These are phyloP conservation scores for Trichosporon sp. DNA, from an alignment of 1,284 basidiomycete genomes.

Conservation along the genomic window DNA sequence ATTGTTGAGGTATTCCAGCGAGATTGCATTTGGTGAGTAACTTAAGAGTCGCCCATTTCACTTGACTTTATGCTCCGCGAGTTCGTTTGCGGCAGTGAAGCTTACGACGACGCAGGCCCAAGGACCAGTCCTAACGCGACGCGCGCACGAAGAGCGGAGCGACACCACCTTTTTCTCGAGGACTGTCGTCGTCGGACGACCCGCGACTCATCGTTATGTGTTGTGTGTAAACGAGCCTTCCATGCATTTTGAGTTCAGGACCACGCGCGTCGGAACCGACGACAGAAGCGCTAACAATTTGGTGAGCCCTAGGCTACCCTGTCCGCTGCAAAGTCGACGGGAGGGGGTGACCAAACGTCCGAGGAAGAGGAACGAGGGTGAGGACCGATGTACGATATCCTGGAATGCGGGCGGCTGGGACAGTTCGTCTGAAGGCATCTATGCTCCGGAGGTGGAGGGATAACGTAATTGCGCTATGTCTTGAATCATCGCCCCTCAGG, in stretches of 20 bases:
- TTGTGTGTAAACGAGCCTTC: not conserved
- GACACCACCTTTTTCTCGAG: too few relatives aligned
- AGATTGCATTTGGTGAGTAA: conserved; percentile 40
- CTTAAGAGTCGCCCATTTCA: not conserved
- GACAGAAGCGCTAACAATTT: not conserved
- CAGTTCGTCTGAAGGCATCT: not conserved
- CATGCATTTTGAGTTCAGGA: not conserved
- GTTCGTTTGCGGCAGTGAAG: not conserved
- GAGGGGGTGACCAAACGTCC: not conserved
- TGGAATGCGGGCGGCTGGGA: not conserved
- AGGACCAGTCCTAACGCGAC: not conserved
- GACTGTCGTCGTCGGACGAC: too few relatives aligned
- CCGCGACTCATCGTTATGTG: not conserved
- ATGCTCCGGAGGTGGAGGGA: not conserved
- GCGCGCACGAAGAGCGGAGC: too few relatives aligned
- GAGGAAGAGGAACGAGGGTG: not conserved
- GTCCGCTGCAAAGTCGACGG: not conserved
- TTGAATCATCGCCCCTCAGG: not conserved
- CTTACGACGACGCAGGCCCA: not conserved
- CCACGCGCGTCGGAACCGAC: not conserved
- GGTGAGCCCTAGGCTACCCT: not conserved
- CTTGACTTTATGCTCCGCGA: not conserved
- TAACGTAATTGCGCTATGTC: not conserved
- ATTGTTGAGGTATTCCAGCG: conserved; percentile 44
- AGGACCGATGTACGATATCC: not conserved